Percentiles rank a stretch among this genome's conserved stretches.
Evolutionary conservation across 768 basidiomycete species (phyloP).

Genomic region (Trametes sanguinea): DNA sequence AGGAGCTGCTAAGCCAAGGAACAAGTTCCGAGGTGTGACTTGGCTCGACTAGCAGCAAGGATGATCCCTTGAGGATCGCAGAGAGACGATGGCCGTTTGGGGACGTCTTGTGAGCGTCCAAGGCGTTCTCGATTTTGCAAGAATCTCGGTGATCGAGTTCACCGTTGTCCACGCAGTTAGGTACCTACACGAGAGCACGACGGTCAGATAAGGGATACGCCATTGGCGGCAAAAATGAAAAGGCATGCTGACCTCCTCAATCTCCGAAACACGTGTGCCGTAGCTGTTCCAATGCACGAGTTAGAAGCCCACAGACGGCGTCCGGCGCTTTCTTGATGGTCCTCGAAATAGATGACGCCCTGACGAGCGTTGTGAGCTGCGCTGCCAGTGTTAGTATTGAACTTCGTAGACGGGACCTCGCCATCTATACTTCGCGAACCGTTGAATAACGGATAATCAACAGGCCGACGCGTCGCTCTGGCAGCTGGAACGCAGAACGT

Average conservation of each 20-base stretch:
- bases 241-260: slow-evolving; percentile 11
- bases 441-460: not conserved
- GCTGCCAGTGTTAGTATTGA: too few species aligned
- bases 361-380: not conserved
- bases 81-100: slow-evolving; percentile 4
- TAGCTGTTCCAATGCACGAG: slow-evolving; percentile 4
- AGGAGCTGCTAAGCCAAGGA: not conserved
- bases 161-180: not conserved
- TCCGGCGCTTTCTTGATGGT: slow-evolving; percentile 11
- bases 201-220: slow-evolving; percentile 15
- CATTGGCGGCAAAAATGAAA: slow-evolving; percentile 11
- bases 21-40: slow-evolving; percentile 13
- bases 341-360: slow-evolving; percentile 9
- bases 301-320: slow-evolving; percentile 11
- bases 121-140: slow-evolving; percentile 7
- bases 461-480: not conserved
- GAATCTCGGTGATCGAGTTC: slow-evolving; percentile 19
- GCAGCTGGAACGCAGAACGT: not conserved
- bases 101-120: slow-evolving; percentile 2
- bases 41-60: not conserved
- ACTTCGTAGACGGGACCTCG: not conserved
- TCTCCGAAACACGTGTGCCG: slow-evolving; percentile 23
- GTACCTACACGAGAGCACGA: not conserved
- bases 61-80: slow-evolving; percentile 12
- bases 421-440: not conserved